Evolutionary conservation across 1,139 yeast genomes (phyloP).

Genomic region (Geotrichum phurueaensis): DNA sequence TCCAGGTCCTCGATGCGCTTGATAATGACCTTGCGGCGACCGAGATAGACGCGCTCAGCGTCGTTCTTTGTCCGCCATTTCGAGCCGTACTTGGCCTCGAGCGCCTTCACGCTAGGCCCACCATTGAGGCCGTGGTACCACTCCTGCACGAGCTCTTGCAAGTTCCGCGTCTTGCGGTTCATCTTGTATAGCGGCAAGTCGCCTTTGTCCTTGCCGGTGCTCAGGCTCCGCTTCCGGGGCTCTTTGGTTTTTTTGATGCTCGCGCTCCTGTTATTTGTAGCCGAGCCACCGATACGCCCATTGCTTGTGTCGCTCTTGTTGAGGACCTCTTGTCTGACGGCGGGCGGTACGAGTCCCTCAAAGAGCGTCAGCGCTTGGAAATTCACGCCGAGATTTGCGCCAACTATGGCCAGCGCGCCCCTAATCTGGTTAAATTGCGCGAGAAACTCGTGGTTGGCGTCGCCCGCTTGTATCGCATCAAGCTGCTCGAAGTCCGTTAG

Average conservation of each 20-base stretch:
- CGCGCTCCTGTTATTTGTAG: neutral
- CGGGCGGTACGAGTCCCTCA: neutral
- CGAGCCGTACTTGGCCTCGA: constrained; percentile 20
- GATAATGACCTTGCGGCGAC: constrained; percentile 21
- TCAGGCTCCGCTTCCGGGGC: neutral
- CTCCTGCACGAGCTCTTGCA: constrained; percentile 21
- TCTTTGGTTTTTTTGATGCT: neutral
- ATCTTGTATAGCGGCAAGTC: constrained; percentile 19
- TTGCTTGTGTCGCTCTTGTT: neutral
- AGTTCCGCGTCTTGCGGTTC: constrained; percentile 17
- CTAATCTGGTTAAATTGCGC: neutral
- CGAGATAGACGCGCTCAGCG: constrained; percentile 22
- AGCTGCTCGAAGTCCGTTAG: neutral
- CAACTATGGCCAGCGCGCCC: neutral
- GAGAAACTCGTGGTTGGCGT: neutral
- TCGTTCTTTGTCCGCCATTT: constrained; percentile 20
- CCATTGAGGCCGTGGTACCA: constrained; percentile 22
- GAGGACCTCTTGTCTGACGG: neutral
- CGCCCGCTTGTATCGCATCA: neutral
- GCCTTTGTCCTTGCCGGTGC: neutral
- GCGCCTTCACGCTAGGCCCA: constrained; percentile 20
- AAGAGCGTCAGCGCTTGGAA: neutral
- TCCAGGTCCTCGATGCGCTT: constrained; percentile 11
- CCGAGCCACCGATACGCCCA: neutral
- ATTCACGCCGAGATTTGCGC: neutral